Evolutionary conservation across 805 yeast species (phyloP), one percentile per base, ranked within the genome.

Genomic region (Candida anglica): DNA sequence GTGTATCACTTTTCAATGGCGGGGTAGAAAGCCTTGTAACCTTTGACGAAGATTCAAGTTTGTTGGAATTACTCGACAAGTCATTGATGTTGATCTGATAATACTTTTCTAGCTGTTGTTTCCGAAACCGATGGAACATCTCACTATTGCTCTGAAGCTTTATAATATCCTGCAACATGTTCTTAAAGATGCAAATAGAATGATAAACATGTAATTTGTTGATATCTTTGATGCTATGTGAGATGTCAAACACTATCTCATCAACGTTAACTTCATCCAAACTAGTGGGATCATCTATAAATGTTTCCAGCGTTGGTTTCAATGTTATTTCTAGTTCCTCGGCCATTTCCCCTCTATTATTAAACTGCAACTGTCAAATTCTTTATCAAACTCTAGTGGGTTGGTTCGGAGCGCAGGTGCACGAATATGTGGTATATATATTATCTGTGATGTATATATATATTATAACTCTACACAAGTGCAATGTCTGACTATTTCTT

Each of bases 231-330:
- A 53, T 36, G 13, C 46, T 49, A 36, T 56, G 47, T 17, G 48
- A 33, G 9, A 65, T 39, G 36, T 64, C 70, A 34, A 57, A 53
- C 14, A 50, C 50, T n/a, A 66, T 43, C 24, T 65, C 71, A 18
- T 52, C 53, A 14, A 58, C 36, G 22, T 44, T 40, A 15, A 63
- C 58, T 29, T 63, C 71, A 4, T 53, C 61, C 5, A 62, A 42
- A 27, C 50, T 43, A 17, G 32, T 37, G 2, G 72, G 71, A 19
- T 55, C 69, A 43, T 66, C 71, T 23, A 54, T 60, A 47, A 66
- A 66, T 13, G 72, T 64, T 42, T 63, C 66, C 30, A 50, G 57
- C 4, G 58, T 52, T 15, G 53, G 52, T 36, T 65, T 65, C 39
- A 66, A 54, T 29, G 64, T 68, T 17, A 66, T 48, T 19, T 64